These are phyloP conservation scores for Tephrocybe rancida DNA, from an alignment of 768 basidiomycete species.

Conservation along the genomic window DNA sequence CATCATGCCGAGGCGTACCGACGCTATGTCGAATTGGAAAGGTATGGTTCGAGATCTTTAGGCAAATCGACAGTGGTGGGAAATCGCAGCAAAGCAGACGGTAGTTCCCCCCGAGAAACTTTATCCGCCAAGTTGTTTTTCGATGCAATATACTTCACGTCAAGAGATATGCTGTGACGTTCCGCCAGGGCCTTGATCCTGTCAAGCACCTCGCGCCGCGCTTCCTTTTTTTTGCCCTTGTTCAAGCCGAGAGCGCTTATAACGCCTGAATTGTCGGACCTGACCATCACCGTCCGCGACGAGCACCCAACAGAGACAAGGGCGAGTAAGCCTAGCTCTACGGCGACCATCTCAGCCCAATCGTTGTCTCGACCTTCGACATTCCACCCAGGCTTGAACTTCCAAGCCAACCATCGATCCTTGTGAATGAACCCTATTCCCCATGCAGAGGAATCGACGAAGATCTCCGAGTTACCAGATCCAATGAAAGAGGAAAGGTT, in stretches of 20 bases:
- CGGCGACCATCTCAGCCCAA: conserved; percentile 47
- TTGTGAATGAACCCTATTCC: conserved; percentile 27
- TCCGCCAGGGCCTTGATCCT: conserved; percentile 17
- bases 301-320: conserved; percentile 23
- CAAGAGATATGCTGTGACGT: not conserved
- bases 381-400: conserved; percentile 31
- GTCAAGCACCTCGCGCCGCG: conserved; percentile 27
- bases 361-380: conserved; percentile 32
- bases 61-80: conserved; percentile 10
- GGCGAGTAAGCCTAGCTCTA: conserved; percentile 39
- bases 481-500: not conserved
- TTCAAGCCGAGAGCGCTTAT: conserved; percentile 33
- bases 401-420: conserved; percentile 41
- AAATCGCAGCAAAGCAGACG: conserved; percentile 10
- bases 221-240: conserved; percentile 22
- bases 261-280: conserved; percentile 45
- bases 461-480: conserved; percentile 23
- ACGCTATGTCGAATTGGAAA: not conserved
- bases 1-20: no score
- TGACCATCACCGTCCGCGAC: conserved; percentile 27
- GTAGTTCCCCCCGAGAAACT: conserved; percentile 18
- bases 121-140: conserved; percentile 14
- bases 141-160: conserved; percentile 1
- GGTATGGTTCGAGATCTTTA: conserved; percentile 2
- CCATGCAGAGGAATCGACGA: conserved; percentile 40